phyloP scores from a whole-genome alignment of 768 basidiomycete species.

The Hydnomerulius pinastri region DNA sequence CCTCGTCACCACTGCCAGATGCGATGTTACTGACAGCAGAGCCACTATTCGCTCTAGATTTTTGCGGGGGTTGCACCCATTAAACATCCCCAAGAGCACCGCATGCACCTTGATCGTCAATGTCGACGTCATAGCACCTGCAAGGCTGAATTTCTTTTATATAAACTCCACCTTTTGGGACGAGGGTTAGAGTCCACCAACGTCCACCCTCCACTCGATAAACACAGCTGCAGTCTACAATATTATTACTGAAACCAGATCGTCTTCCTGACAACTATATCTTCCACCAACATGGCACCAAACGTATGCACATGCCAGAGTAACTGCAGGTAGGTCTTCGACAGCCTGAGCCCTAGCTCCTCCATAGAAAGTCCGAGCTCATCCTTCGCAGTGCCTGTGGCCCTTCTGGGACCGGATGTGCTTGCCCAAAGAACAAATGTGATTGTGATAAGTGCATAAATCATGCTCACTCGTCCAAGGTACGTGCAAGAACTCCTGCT shows the following conservation, averaged over 20 bases:
- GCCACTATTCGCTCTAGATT: no score
- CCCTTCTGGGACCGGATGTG: conserved; percentile 31
- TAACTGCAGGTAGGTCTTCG: conserved; percentile 26
- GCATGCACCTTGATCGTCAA: no score
- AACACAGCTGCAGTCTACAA: no score
- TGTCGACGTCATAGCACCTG: conserved; percentile 5
- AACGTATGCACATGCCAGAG: conserved; percentile 30
- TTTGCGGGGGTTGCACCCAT: no score
- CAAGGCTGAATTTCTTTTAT: no score
- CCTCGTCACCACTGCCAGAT: no score
- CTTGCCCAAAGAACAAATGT: conserved; percentile 32
- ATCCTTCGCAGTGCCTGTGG: conserved; percentile 30
- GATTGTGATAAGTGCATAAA: conserved; percentile 33
- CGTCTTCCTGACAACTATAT: neutral
- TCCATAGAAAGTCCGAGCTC: neutral
- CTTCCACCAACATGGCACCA: conserved; percentile 18
- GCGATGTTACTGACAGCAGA: no score
- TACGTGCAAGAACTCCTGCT: neutral
- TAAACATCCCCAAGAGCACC: neutral
- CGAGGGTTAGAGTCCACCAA: neutral
- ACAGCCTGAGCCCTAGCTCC: no score
- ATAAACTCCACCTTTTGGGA: neutral
- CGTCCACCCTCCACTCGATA: no score
- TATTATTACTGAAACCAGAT: no score
- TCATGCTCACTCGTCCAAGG: conserved; percentile 26